Conservation (phyloP, 2,329 filamentous ascomycete species). For the Penicillium sp. region DNA sequence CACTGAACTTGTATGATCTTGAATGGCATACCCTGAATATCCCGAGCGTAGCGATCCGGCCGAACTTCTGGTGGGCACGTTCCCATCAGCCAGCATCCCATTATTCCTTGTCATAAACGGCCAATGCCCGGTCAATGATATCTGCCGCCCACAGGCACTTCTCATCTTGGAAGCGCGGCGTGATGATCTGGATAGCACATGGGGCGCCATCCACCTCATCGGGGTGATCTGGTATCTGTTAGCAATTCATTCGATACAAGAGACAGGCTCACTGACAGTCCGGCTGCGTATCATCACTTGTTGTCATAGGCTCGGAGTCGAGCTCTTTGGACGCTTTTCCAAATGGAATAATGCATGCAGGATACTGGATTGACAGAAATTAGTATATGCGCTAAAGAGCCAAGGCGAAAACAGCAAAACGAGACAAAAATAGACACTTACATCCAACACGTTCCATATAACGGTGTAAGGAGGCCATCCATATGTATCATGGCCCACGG, state of each 20-base stretch:
- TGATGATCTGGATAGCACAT: conserved; percentile 48
- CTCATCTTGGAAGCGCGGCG: conserved; percentile 50
- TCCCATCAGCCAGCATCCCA: background rate
- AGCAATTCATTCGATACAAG: background rate
- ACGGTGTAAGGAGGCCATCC: conserved; percentile 45
- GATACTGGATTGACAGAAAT: conserved; percentile 39
- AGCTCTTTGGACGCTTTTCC: conserved; percentile 41
- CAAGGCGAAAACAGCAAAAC: background rate
- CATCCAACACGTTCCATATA: conserved; percentile 54
- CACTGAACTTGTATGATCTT: background rate
- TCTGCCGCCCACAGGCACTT: conserved; percentile 39
- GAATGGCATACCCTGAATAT: background rate
- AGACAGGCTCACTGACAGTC: conserved; percentile 19
- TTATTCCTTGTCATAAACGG: background rate
- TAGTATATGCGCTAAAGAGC: background rate
- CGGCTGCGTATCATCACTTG: conserved; percentile 32
- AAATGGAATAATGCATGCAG: conserved; percentile 50
- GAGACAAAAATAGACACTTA: conserved; percentile 27
- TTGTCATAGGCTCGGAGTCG: conserved; percentile 33
- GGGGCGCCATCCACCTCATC: conserved; percentile 44
- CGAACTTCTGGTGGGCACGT: background rate
- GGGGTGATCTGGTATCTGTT: conserved; percentile 38
- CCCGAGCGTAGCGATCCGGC: background rate
- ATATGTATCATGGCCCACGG: conserved; percentile 50
- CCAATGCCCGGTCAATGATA: conserved; percentile 28